These are phyloP conservation scores for Candida tunisiensis DNA, from an alignment of 1,139 yeast species.

Conservation along the genomic window DNA sequence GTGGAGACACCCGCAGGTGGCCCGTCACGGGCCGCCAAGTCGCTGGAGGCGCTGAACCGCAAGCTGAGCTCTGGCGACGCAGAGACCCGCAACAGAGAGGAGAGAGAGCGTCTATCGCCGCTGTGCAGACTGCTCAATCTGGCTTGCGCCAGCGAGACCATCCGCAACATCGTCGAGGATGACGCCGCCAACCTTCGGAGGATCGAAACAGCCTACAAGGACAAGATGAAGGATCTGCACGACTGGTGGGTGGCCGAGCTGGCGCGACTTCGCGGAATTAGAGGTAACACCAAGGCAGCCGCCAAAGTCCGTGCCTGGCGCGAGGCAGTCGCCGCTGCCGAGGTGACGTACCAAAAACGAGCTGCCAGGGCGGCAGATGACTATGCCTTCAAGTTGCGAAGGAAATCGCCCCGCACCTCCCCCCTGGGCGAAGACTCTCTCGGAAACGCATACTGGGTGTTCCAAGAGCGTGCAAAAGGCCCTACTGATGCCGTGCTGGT, in stretches of 20 bases:
- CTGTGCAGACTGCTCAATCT: conserved; percentile 11
- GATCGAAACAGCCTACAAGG: conserved; percentile 10
- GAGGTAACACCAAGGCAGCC: no score
- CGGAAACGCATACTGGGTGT: conserved; percentile 22
- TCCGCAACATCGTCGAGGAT: conserved; percentile 15
- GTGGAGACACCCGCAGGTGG: no score
- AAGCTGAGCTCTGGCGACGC: conserved; percentile 1
- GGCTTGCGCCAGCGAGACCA: conserved; percentile 17
- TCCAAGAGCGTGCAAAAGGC: no score
- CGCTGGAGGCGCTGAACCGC: conserved; percentile 1
- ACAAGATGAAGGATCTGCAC: conserved; percentile 11
- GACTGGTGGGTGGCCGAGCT: conserved; percentile 11
- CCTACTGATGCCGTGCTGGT: no score
- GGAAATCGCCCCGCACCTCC: conserved; percentile 15
- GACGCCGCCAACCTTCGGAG: conserved; percentile 14
- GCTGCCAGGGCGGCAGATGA: conserved; percentile 13
- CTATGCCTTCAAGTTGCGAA: conserved; percentile 10
- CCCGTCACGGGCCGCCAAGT: background rate
- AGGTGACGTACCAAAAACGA: conserved; percentile 8
- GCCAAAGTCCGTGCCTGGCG: no score
- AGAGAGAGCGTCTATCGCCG: conserved; percentile 8
- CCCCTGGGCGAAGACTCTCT: conserved; percentile 18
- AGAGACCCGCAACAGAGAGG: conserved; percentile 1
- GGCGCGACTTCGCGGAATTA: background rate
- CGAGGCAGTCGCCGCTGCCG: conserved; percentile 10